Conservation (phyloP, 1,284 basidiomycete genomes). For the Takashimella koratensis region DNA sequence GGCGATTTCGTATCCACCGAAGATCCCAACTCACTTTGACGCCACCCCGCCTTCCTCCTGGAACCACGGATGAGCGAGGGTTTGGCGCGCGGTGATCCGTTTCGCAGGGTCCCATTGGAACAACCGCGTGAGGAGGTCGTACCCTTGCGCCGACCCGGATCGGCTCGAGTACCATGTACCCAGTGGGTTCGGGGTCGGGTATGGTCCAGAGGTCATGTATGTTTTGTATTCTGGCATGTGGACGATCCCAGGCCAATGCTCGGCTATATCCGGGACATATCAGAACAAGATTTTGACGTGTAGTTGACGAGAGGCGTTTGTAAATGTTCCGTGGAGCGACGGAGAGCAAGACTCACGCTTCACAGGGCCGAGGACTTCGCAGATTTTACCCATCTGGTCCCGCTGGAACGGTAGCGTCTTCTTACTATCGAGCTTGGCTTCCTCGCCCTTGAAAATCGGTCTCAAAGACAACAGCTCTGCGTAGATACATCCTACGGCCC, state of each 20-base stretch:
- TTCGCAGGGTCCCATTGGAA: constrained; percentile 89
- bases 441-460: constrained; percentile 99
- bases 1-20: neutral
- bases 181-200: constrained; percentile 15
- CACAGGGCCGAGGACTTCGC: constrained; percentile 89
- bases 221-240: constrained; percentile 84
- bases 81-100: constrained; percentile 76
- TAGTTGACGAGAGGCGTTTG: no score
- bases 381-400: constrained; percentile 91
- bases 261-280: no score
- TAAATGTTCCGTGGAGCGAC: neutral
- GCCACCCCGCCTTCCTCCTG: constrained; percentile 48
- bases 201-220: constrained; percentile 70
- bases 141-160: constrained; percentile 56
- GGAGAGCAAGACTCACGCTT: constrained; percentile 56
- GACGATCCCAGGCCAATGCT: constrained; percentile 81
- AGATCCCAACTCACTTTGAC: constrained; percentile 40
- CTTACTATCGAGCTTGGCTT: constrained; percentile 79
- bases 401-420: constrained; percentile 92
- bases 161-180: constrained; percentile 66
- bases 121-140: constrained; percentile 74
- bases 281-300: no score
- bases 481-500: constrained; percentile 96
- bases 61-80: constrained; percentile 67
- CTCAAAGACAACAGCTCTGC: constrained; percentile 88